A percentile compares a stretch with the other conserved stretches of the same genome.
phyloP scores from a whole-genome alignment of 1,139 yeast species.

The Candida smagusa region DNA sequence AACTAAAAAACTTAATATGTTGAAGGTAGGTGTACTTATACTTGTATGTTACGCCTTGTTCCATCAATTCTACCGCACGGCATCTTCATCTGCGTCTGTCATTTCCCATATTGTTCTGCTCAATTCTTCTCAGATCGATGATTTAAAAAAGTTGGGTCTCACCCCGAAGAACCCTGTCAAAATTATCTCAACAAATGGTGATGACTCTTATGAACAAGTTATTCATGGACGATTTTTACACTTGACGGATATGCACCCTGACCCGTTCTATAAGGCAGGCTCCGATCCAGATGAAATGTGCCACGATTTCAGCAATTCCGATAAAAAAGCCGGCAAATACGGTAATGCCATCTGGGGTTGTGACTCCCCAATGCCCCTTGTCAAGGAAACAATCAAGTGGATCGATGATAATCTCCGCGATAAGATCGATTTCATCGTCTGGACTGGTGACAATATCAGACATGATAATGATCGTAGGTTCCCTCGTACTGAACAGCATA shows the following conservation, averaged over 20 bases:
- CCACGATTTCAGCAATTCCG: conserved; percentile 34
- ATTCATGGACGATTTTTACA: conserved; percentile 77
- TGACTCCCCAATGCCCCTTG: conserved; percentile 60
- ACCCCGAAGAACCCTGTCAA: conserved; percentile 32
- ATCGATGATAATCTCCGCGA: conserved; percentile 59
- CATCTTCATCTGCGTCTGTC: background rate
- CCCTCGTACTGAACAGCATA: conserved; percentile 71
- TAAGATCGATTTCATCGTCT: conserved; percentile 76
- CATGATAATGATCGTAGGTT: conserved; percentile 75
- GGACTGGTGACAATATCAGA: conserved; percentile 90
- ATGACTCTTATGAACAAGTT: conserved; percentile 18
- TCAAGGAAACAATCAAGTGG: conserved; percentile 68
- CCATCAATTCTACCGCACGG: no score
- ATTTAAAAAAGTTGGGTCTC: conserved; percentile 23
- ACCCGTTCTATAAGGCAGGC: conserved; percentile 61
- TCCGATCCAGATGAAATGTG: conserved; percentile 50
- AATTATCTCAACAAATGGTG: conserved; percentile 21
- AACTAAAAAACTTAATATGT: no score
- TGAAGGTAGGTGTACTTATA: no score
- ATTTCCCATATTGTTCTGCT: conserved; percentile 1
- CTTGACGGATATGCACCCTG: conserved; percentile 84
- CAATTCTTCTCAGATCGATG: conserved; percentile 4
- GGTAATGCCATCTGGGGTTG: conserved; percentile 79
- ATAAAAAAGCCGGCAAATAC: conserved; percentile 54
- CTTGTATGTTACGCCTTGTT: no score